Evolutionary conservation across 768 basidiomycete species (phyloP), one percentile per base, ranked within the genome.

Genomic region (Lentinula sp.): DNA sequence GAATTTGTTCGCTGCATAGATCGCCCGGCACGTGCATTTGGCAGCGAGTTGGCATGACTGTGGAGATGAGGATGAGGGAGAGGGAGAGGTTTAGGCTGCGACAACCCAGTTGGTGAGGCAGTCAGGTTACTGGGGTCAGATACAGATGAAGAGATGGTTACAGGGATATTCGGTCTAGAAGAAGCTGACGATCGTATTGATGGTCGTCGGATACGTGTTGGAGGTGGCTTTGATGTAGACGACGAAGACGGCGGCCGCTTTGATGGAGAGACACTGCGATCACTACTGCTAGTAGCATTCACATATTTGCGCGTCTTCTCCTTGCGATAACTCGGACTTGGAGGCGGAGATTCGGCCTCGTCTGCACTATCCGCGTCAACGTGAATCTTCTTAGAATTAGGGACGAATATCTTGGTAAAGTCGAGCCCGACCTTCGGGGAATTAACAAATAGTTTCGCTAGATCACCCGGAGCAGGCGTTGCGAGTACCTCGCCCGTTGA

Each of bases 361-460:
- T 68, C 72, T 18, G 63, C 68, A 18, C 66, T 65, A 7, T 69
- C 64, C 37, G 70, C 69, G 42, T 62, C 72, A 39, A 66, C 70
- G 69, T 65, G 39, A 66, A 73, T 55, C 62, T 69, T 63, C 23
- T 45, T 57, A 15, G 59, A 56, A 21, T 67, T 71, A 5, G 87
- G 85, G 66, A 91, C 88, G 63, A 91, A 91, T 52, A 91, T 91
- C 71, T 85, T 87, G 8, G 85, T 81, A 67, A 93, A 93, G 66
- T 89, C 84, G 31, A 93, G 77, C 2, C 84, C 85, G 42, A 89
- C 84, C 62, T 79, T 85, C 0, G 91, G 91, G 7, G 86, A 87
- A 45, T 81, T 79, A 34, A 83, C 79, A 66, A 93, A 88, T 2
- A 91, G 76, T 39, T 81, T 84, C 2, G 80, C 80, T 0, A 92